Base-by-base conservation (phyloP, 805 yeast genomes). In the Saturnispora mendoncae region DNA sequence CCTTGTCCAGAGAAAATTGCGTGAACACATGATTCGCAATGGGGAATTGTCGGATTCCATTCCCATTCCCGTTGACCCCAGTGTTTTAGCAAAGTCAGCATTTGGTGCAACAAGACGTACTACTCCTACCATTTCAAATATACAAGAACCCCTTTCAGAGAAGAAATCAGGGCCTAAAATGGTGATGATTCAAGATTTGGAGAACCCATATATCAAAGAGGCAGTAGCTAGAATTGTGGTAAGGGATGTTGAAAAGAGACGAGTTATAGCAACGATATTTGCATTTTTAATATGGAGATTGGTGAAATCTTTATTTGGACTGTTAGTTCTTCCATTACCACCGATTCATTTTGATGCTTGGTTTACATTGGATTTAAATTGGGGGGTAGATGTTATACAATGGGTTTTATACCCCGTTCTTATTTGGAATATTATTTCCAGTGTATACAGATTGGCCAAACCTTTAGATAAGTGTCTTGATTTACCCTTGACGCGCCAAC, bases 381-480 rank as follows among this genome's bases (percentile, higher is more conserved):
- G 33, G 20, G 21, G 18, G 10, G 28, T n/a, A n/a, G n/a, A n/a
- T n/a, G n/a, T n/a, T n/a, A n/a, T n/a, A n/a, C n/a, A 50, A 18
- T 50, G 51, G 25, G 25, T 52, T 2, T 38, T 60, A 2, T 54
- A 56, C 31, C 45, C 38, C 2, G 30, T 62, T 3, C 50, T 66
- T 12, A 33, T 52, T 2, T 43, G 57, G 33, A 58, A 62, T 39
- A 55, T 68, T 9, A 24, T 52, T 9, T 29, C 55, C 2, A 54
- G 67, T 18, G 23, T 57, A 3, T 45, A 61, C 30, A 55, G 52
- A 33, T 47, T 71, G 13, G 19, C 62, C 6, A 64, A 61, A 46
- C 67, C 71, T 2, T 66, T 62, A 44, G 78, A 74, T 48, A 69
- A 68, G 49, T 73, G 78, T 47, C 49, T 60, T 27, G 79, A 74